Evolutionary conservation across 169 alveolate species (phyloP).

Genomic region (Eimeria brunetti): DNA sequence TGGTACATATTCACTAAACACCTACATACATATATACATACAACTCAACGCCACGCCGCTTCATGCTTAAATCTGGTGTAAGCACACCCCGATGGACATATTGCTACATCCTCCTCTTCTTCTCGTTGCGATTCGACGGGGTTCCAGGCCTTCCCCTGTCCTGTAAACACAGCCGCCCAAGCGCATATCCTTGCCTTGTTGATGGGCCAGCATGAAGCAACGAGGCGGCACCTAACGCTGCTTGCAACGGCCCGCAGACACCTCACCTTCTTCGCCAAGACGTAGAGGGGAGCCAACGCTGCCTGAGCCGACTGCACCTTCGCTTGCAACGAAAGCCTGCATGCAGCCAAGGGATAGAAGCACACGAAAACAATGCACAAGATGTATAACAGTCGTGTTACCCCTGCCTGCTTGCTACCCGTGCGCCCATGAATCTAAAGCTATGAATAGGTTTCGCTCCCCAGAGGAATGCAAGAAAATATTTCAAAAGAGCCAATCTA

Average conservation of each 20-base stretch:
- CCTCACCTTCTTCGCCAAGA: constrained; percentile 67
- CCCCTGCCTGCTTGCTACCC: neutral
- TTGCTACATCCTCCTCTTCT: constrained; percentile 25
- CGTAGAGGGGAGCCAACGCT: constrained; percentile 74
- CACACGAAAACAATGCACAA: neutral
- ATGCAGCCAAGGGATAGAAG: neutral
- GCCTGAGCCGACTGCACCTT: constrained; percentile 77
- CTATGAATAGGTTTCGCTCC: neutral
- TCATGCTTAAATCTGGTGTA: neutral
- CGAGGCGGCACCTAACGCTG: neutral
- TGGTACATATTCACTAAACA: neutral
- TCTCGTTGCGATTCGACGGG: constrained; percentile 45
- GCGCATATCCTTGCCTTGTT: neutral
- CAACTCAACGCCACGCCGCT: neutral
- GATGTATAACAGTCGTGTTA: neutral
- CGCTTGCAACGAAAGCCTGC: constrained; percentile 72
- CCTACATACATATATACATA: neutral
- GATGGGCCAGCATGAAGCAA: neutral
- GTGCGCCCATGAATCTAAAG: neutral
- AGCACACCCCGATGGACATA: neutral
- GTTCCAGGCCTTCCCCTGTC: constrained; percentile 54
- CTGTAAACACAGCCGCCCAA: constrained; percentile 23
- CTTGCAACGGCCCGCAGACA: neutral
- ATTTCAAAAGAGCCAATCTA: neutral
- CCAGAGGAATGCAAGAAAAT: neutral